phyloP scores from a whole-genome alignment of 805 yeast species.

The Kuraishia hungarica region DNA sequence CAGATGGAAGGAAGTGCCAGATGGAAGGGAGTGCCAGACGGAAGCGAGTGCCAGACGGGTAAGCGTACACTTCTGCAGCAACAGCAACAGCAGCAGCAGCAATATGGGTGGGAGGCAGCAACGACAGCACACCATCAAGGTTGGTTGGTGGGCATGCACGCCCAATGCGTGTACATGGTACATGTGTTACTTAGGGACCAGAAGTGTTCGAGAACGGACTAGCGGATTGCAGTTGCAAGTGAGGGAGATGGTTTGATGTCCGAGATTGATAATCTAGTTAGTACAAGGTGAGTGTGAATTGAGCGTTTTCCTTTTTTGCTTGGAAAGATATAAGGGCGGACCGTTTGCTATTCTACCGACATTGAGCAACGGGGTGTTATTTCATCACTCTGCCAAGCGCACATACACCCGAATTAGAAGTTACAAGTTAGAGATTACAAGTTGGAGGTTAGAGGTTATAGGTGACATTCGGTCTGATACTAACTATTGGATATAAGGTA shows the following conservation, averaged over 20 bases:
- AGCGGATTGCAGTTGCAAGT: neutral
- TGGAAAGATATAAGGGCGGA: neutral
- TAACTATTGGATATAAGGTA: too few relatives aligned
- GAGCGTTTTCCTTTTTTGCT: neutral
- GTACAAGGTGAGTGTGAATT: neutral
- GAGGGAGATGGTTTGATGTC: neutral
- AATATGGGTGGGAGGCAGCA: neutral
- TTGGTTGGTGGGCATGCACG: neutral
- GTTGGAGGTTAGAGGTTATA: too few relatives aligned
- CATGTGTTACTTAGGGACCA: neutral
- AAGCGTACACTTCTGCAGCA: too few relatives aligned
- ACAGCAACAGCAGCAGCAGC: neutral
- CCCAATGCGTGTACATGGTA: neutral
- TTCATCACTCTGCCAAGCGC: neutral
- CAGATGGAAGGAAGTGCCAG: too few relatives aligned
- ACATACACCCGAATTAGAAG: too few relatives aligned
- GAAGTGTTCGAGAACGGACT: neutral
- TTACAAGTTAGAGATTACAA: too few relatives aligned
- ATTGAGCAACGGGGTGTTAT: neutral
- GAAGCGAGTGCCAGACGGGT: too few relatives aligned
- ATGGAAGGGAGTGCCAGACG: too few relatives aligned
- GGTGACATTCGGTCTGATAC: too few relatives aligned
- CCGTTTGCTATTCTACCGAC: neutral
- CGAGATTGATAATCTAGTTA: neutral
- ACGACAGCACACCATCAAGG: too few relatives aligned